These are phyloP conservation scores for Alternaria consortialis DNA, from an alignment of 2,329 filamentous ascomycete genomes.

Conservation along the genomic window DNA sequence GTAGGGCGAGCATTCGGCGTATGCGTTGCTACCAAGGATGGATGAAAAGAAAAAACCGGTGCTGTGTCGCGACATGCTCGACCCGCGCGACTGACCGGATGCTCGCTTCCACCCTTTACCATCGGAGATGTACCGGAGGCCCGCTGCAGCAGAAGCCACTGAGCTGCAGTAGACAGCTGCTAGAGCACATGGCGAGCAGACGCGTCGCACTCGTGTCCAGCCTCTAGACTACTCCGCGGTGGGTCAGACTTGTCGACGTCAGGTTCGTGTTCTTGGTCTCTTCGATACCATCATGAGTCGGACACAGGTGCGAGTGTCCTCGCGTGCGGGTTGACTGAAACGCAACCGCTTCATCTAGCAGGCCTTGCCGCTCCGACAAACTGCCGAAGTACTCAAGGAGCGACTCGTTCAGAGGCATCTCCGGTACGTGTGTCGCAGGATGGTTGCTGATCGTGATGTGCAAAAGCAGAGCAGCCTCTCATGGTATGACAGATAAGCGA, in stretches of 20 bases:
- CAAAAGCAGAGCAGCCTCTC: constrained; percentile 35
- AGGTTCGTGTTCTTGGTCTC: not conserved
- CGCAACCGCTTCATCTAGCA: constrained; percentile 12
- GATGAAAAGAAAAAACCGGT: constrained; percentile 16
- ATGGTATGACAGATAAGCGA: constrained; percentile 22
- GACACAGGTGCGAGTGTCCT: not conserved
- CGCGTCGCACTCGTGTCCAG: not conserved
- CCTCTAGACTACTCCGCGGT: not conserved
- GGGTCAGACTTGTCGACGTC: not conserved
- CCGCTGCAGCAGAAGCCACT: not conserved
- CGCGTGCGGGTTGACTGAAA: constrained; percentile 8
- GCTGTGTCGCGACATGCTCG: constrained; percentile 11
- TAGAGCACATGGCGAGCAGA: not conserved
- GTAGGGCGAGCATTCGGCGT: constrained; percentile 39
- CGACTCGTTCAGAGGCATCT: not conserved
- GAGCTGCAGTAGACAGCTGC: not conserved
- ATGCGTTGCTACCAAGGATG: constrained; percentile 20
- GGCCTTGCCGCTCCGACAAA: constrained; percentile 12
- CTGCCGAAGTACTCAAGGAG: constrained; percentile 3
- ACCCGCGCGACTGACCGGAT: constrained; percentile 11
- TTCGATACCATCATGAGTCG: constrained; percentile 3
- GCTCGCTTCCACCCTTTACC: not conserved
- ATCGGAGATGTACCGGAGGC: not conserved
- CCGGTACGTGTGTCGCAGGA: not conserved
- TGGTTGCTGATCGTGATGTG: constrained; percentile 10